These are phyloP conservation scores for Trichothecium roseum DNA, from an alignment of 2,329 filamentous ascomycete species.

Conservation along the genomic window DNA sequence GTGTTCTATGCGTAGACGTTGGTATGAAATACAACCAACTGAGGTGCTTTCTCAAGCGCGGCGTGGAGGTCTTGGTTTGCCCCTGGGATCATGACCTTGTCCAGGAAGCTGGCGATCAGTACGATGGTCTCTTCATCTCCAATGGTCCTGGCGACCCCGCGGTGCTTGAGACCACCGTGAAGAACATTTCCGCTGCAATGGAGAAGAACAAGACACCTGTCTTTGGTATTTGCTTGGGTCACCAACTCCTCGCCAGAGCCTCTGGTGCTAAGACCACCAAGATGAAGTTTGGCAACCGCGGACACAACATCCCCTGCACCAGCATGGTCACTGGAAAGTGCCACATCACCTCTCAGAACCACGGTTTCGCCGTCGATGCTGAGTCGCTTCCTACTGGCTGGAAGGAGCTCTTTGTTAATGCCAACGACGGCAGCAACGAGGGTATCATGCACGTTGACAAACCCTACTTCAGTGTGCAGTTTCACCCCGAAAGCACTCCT, in stretches of 20 bases:
- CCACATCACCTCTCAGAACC: constrained; percentile 98
- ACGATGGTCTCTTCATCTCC: constrained; percentile 94
- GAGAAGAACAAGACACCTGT: constrained; percentile 74
- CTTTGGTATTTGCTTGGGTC: constrained; percentile 92
- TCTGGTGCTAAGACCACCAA: constrained; percentile 79
- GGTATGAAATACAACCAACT: constrained; percentile 98
- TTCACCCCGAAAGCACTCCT: constrained; percentile 94
- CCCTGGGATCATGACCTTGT: constrained; percentile 95
- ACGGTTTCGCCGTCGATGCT: constrained; percentile 88
- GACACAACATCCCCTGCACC: constrained; percentile 96
- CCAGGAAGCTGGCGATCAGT: constrained; percentile 64
- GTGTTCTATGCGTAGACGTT: constrained; percentile 88
- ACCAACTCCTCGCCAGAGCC: constrained; percentile 84
- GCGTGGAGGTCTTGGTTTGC: constrained; percentile 87
- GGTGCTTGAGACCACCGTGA: constrained; percentile 68
- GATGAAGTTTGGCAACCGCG: constrained; percentile 99
- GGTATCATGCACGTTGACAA: constrained; percentile 80
- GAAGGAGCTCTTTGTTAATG: constrained; percentile 88
- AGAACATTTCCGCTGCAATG: constrained; percentile 68
- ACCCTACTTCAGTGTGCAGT: constrained; percentile 98
- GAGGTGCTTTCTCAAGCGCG: constrained; percentile 80
- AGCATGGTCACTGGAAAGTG: constrained; percentile 92
- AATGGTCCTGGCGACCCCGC: constrained; percentile 96
- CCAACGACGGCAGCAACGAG: constrained; percentile 97
- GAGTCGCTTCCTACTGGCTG: constrained; percentile 65